A percentile compares a stretch with the other conserved stretches of the same genome.
Conservation (phyloP, 108 stramenopile species). For the Cyclotella cryptica region DNA sequence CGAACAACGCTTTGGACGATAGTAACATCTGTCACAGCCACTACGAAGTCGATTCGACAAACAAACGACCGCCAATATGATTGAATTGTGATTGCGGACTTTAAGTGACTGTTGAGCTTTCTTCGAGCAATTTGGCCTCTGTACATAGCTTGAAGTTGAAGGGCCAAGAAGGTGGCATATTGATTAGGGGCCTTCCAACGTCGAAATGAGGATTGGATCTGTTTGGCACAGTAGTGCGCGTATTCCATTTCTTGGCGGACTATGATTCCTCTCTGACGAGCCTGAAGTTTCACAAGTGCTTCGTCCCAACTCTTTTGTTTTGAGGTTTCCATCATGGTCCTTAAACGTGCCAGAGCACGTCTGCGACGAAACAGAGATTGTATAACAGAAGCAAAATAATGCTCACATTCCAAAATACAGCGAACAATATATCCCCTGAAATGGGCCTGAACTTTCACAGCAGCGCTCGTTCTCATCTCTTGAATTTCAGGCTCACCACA, state of each 20-base stretch:
- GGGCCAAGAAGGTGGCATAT: neutral
- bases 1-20: neutral
- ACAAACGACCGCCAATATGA: neutral
- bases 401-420: neutral
- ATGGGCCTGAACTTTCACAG: neutral
- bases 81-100: neutral
- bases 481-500: neutral
- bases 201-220: neutral
- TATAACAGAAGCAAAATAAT: neutral
- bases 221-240: neutral
- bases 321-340: neutral
- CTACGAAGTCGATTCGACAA: neutral
- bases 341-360: neutral
- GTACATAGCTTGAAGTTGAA: neutral
- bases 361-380: neutral
- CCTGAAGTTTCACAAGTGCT: neutral
- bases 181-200: neutral
- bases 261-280: neutral
- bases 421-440: slow-evolving; percentile 9
- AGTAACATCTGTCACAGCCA: neutral
- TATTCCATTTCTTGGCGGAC: neutral
- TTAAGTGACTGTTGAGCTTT: neutral
- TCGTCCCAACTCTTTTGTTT: neutral
- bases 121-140: neutral
- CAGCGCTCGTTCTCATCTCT: neutral